A percentile compares a stretch with the other conserved stretches of the same genome.
These are phyloP conservation scores for Middelhovenomyces tepae DNA, from an alignment of 805 yeast species.

Conservation along the genomic window DNA sequence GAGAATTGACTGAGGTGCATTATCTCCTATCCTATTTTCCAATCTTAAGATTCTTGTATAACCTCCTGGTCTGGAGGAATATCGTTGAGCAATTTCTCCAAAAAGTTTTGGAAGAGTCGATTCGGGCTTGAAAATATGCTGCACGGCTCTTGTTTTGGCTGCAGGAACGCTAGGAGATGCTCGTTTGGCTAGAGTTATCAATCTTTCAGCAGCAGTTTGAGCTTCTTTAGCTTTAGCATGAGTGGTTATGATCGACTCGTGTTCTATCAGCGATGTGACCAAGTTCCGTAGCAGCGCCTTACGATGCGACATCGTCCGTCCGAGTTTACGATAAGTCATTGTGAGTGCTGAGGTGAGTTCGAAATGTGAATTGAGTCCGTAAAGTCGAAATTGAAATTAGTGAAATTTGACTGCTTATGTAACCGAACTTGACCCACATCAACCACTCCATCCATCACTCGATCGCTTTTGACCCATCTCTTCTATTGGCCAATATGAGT, in stretches of 20 bases:
- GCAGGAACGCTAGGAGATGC: constrained; percentile 14
- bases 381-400: too few relatives aligned
- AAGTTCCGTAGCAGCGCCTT: constrained; percentile 54
- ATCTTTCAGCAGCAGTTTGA: constrained; percentile 51
- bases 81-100: constrained; percentile 56
- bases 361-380: too few relatives aligned
- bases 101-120: constrained; percentile 55
- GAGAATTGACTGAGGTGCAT: constrained; percentile 79
- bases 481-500: constrained; percentile 29
- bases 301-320: constrained; percentile 42
- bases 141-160: constrained; percentile 26
- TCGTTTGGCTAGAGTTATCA: constrained; percentile 52
- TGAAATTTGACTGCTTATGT: too few relatives aligned
- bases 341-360: too few relatives aligned
- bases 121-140: constrained; percentile 41
- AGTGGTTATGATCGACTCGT: constrained; percentile 66
- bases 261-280: constrained; percentile 57
- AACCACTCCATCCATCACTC: background rate
- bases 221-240: constrained; percentile 68
- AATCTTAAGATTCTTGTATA: constrained; percentile 76
- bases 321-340: constrained; percentile 25
- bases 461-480: background rate
- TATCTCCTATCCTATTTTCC: constrained; percentile 83
- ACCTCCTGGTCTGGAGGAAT: constrained; percentile 59
- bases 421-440: background rate